phyloP scores from a whole-genome alignment of 2,329 filamentous ascomycete genomes.

The Penicillium sp. region DNA sequence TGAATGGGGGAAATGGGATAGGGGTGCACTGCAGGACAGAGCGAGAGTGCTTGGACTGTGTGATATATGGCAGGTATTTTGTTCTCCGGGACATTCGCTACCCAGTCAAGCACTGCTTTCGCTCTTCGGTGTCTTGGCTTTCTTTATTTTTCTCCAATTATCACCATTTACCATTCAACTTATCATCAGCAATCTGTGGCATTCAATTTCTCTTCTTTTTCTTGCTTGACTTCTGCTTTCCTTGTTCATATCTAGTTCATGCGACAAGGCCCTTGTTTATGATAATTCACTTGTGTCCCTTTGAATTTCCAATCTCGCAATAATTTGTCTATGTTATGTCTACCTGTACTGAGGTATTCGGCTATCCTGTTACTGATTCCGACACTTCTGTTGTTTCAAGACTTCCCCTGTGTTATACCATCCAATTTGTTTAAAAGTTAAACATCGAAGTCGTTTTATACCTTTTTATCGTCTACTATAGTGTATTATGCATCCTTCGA shows the following conservation, averaged over 20 bases:
- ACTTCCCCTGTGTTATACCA: no score
- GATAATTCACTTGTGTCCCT: neutral
- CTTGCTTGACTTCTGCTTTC: neutral
- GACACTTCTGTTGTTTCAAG: no score
- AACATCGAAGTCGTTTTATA: no score
- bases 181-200: slow-evolving; percentile 1
- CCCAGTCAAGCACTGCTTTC: neutral
- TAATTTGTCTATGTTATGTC: neutral
- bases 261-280: neutral
- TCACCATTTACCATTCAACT: slow-evolving; percentile 8
- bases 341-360: neutral
- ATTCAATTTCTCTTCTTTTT: neutral
- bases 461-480: no score
- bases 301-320: neutral
- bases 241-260: slow-evolving; percentile 2
- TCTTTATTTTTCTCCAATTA: slow-evolving; percentile 11
- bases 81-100: neutral
- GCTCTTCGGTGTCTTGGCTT: slow-evolving; percentile 2
- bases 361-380: no score
- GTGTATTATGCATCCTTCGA: no score
- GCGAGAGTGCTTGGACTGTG: slow-evolving; percentile 6
- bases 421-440: no score
- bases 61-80: neutral
- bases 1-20: neutral
- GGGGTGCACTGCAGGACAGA: slow-evolving; percentile 26